phyloP scores from a whole-genome alignment of 106 monocot species.

The Triglochin maritima region DNA sequence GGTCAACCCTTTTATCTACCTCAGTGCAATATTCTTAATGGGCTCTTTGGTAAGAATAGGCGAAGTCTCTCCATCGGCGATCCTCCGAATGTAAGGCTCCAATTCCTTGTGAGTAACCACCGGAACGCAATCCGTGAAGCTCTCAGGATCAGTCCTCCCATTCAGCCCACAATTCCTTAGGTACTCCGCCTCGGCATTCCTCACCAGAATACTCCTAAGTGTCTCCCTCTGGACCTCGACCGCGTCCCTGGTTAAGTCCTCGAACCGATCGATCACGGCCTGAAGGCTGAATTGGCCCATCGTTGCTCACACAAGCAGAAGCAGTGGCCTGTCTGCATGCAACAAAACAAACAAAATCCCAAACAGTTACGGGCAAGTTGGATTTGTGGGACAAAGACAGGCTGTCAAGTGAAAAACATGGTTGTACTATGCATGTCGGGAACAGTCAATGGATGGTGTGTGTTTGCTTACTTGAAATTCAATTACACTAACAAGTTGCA shows the following conservation, averaged over 20 bases:
- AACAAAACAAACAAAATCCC: too few relatives aligned
- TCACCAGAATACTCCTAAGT: conserved; percentile 46
- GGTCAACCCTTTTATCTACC: conserved; percentile 19
- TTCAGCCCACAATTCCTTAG: conserved; percentile 50
- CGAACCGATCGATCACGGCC: conserved; percentile 50
- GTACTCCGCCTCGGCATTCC: conserved; percentile 71
- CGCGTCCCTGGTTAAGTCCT: conserved; percentile 50
- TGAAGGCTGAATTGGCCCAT: conserved; percentile 37
- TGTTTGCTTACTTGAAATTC: too few relatives aligned
- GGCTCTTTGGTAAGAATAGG: conserved; percentile 63
- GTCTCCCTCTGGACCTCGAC: conserved; percentile 63
- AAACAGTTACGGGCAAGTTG: too few relatives aligned
- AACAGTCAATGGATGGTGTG: too few relatives aligned
- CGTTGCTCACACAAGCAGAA: background rate
- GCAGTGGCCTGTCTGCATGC: too few relatives aligned
- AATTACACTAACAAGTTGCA: too few relatives aligned
- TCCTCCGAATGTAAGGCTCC: conserved; percentile 66
- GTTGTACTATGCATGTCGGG: too few relatives aligned
- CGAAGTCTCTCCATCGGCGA: conserved; percentile 55
- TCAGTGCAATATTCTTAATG: conserved; percentile 60
- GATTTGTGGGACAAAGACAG: too few relatives aligned
- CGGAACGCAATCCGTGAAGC: conserved; percentile 69
- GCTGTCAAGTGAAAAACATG: too few relatives aligned
- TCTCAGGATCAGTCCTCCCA: conserved; percentile 57
- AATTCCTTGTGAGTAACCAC: conserved; percentile 60